A percentile compares a stretch with the other conserved stretches of the same genome.
Conservation (phyloP, 1,284 basidiomycete species). For the Melampsora americana region DNA sequence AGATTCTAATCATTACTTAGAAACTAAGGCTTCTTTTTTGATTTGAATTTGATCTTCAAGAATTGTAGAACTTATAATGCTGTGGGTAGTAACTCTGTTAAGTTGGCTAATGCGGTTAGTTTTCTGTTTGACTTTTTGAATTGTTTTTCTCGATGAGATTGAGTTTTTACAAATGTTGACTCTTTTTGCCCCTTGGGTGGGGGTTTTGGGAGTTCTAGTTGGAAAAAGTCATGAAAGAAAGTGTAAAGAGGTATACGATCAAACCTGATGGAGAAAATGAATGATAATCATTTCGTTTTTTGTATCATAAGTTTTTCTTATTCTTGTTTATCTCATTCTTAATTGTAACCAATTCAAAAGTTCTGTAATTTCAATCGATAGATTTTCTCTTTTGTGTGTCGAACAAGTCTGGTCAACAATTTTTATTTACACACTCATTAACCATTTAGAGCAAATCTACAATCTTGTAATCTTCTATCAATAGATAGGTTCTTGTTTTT, state of each 20-base stretch:
- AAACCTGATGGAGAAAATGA: too few relatives aligned
- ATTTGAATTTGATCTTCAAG: slow-evolving; percentile 60
- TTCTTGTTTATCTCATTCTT: too few relatives aligned
- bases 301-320: too few relatives aligned
- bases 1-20: slow-evolving; percentile 11
- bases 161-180: slow-evolving; percentile 45
- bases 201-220: slow-evolving; percentile 51
- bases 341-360: too few relatives aligned
- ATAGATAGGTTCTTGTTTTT: too few relatives aligned
- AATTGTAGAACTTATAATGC: slow-evolving; percentile 84
- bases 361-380: too few relatives aligned
- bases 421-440: too few relatives aligned
- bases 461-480: too few relatives aligned
- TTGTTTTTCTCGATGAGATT: slow-evolving; percentile 45
- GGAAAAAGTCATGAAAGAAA: slow-evolving; percentile 51
- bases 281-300: too few relatives aligned
- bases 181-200: slow-evolving; percentile 50
- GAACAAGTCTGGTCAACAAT: too few relatives aligned
- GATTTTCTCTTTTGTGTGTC: too few relatives aligned
- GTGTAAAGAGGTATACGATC: slow-evolving; percentile 53
- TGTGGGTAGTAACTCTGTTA: slow-evolving; percentile 66
- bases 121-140: background rate
- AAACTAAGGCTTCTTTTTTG: slow-evolving; percentile 22
- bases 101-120: slow-evolving; percentile 39
- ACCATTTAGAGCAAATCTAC: too few relatives aligned